Evolutionary conservation across 225 moss, liverwort and hornwort genomes (phyloP).

Genomic region (Sphagnum contortum): DNA sequence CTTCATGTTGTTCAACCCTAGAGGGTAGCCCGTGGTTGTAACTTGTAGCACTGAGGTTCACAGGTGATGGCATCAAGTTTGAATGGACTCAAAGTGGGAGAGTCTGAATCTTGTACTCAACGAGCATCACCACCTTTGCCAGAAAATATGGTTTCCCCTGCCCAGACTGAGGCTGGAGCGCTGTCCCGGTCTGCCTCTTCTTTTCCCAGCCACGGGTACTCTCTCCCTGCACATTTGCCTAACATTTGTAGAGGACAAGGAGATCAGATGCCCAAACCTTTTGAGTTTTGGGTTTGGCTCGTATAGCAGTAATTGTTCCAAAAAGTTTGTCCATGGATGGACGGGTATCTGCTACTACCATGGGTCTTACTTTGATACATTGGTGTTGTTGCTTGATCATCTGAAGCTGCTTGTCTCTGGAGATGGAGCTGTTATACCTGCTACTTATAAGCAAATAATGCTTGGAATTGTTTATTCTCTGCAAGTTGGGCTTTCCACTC

Average conservation of each 20-base stretch:
- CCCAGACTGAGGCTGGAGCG: slow-evolving; percentile 52
- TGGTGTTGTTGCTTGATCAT: not conserved
- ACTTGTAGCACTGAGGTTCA: not conserved
- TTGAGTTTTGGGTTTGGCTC: too few species aligned
- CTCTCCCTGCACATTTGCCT: not conserved
- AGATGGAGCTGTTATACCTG: slow-evolving; percentile 51
- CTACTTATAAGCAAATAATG: slow-evolving; percentile 24
- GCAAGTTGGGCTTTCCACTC: slow-evolving; percentile 54
- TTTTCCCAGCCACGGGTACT: slow-evolving; percentile 50
- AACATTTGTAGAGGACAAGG: too few species aligned
- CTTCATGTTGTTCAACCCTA: too few species aligned
- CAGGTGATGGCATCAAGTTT: slow-evolving; percentile 61
- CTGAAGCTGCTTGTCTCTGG: slow-evolving; percentile 63
- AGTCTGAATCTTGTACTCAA: slow-evolving; percentile 43
- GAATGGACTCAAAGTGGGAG: slow-evolving; percentile 55
- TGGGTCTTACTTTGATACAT: not conserved
- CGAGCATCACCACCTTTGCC: slow-evolving; percentile 41
- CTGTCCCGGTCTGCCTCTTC: slow-evolving; percentile 54
- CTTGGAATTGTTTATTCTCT: slow-evolving; percentile 52
- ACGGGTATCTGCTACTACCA: not conserved
- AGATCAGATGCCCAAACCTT: too few species aligned
- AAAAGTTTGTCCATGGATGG: too few species aligned
- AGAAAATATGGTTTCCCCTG: slow-evolving; percentile 52
- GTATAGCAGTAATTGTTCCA: too few species aligned
- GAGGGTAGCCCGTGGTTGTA: too few species aligned